Conservation (phyloP, 768 basidiomycete species). For the Boletus rex-veris region DNA sequence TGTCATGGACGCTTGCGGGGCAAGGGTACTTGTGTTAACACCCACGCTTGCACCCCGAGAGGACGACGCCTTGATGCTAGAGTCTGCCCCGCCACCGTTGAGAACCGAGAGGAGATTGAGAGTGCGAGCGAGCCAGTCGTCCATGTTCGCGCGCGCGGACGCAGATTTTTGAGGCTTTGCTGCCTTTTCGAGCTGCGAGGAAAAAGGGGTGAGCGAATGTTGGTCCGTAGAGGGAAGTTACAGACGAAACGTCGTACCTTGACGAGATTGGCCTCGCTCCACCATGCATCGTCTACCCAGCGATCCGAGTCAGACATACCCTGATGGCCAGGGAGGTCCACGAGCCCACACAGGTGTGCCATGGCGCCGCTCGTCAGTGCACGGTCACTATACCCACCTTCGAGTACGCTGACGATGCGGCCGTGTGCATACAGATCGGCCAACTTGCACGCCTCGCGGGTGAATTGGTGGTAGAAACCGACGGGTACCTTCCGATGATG, state of each 20-base stretch:
- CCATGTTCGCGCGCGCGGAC: constrained; percentile 32
- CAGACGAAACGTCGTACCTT: constrained; percentile 39
- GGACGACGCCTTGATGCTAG: neutral
- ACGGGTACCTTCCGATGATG: constrained; percentile 88
- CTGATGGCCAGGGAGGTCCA: constrained; percentile 11
- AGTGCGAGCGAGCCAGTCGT: constrained; percentile 60
- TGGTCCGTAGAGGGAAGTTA: neutral
- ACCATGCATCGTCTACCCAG: constrained; percentile 54
- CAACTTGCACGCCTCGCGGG: constrained; percentile 63
- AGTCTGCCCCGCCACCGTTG: neutral
- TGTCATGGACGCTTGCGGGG: constrained; percentile 41
- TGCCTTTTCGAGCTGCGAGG: constrained; percentile 56
- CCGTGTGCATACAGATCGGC: constrained; percentile 65
- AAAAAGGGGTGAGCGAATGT: neutral
- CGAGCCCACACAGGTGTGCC: constrained; percentile 76
- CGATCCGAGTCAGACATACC: neutral
- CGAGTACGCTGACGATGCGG: constrained; percentile 80
- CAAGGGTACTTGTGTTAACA: neutral
- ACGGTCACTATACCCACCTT: constrained; percentile 93
- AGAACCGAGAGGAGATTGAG: constrained; percentile 25
- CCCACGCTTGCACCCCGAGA: neutral
- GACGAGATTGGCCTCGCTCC: constrained; percentile 55
- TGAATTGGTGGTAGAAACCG: constrained; percentile 82
- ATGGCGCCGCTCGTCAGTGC: constrained; percentile 81
- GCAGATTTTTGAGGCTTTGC: constrained; percentile 54